Evolutionary conservation across 2,329 filamentous ascomycete species (phyloP), one percentile per base, ranked within the genome.

Genomic region (Diaporthe aspalathi): DNA sequence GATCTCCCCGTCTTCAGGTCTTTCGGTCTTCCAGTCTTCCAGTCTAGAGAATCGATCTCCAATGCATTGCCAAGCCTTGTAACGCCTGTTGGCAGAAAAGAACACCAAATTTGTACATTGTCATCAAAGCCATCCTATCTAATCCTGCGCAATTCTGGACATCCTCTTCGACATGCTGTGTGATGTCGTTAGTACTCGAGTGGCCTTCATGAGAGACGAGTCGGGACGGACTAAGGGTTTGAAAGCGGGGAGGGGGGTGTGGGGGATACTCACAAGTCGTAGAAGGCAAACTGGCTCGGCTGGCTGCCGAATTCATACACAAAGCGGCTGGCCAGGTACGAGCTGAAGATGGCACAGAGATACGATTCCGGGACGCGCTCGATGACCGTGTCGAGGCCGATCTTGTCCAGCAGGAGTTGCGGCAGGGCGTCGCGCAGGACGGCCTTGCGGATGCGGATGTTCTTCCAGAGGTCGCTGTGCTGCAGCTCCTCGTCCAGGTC

Each of bases 211-310:
- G 20, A 17, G 12, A 9, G 29, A 9, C 2, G 2, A 20, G 45
- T 22, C 2, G 16, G 45, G 2, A n/a, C 16, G 5, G 27, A 32
- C 17, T 62, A 43, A 32, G 57, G 32, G 32, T 32, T 32, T 8
- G 5, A 32, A 5, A n/a, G n/a, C n/a, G 32, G 32, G 32, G 9
- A 35, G 32, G 32, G 32, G 32, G 32, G 5, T 9, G 9, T 9
- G 5, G 32, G 35, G 35, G 11, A 38, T 72, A 92, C 93, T 90
- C 85, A 95, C 93, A 98, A 99, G 81, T 97, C 94, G 83, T 97
- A 99, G 87, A 99, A 99, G 49, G 95, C 94, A 85, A 99, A 98
- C 79, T 98, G 95, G 85, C 92, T 96, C 6, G 96, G 95, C 75
- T 90, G 92, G 80, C 94, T 95, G 78, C 96, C 96, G 80, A 95